Conservation (phyloP, 2,329 filamentous ascomycete species). For the Epichloe sibirici region DNA sequence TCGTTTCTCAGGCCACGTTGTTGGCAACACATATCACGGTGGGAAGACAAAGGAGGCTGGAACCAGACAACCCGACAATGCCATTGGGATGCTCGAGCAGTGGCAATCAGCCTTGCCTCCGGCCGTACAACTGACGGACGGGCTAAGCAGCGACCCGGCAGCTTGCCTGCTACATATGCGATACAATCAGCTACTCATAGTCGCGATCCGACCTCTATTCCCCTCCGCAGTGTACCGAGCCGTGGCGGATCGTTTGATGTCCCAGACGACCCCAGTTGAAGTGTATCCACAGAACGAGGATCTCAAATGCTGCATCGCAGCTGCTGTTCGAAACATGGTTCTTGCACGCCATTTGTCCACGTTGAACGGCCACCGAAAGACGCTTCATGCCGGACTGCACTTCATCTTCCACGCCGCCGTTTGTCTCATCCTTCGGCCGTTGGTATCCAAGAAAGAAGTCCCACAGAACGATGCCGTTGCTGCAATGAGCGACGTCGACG, state of each 20-base stretch:
- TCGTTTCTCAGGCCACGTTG: slow-evolving; percentile 35
- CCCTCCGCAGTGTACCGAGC: slow-evolving; percentile 34
- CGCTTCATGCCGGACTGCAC: slow-evolving; percentile 33
- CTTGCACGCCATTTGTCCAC: slow-evolving; percentile 29
- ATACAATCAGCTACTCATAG: slow-evolving; percentile 37
- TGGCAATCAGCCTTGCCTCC: slow-evolving; percentile 29
- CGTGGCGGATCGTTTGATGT: slow-evolving; percentile 28
- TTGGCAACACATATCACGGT: slow-evolving; percentile 33
- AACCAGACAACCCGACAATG: slow-evolving; percentile 24
- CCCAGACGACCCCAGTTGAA: slow-evolving; percentile 13
- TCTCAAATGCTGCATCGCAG: slow-evolving; percentile 28
- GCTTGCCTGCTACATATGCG: slow-evolving; percentile 35
- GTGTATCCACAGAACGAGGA: slow-evolving; percentile 14
- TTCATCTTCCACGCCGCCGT: slow-evolving; percentile 38
- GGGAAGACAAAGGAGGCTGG: slow-evolving; percentile 10
- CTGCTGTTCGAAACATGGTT: slow-evolving; percentile 32
- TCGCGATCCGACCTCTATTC: slow-evolving; percentile 35
- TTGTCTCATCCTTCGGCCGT: slow-evolving; percentile 32
- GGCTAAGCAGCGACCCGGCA: slow-evolving; percentile 27
- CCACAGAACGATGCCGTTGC: slow-evolving; percentile 12
- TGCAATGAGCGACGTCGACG: slow-evolving; percentile 19
- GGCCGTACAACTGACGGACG: slow-evolving; percentile 24
- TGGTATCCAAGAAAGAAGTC: slow-evolving; percentile 21
- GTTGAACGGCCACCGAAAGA: slow-evolving; percentile 25
- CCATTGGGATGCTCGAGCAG: slow-evolving; percentile 27